Evolutionary conservation across 1,284 basidiomycete species (phyloP), one percentile per base, ranked within the genome.

Genomic region (Moesziomyces antarcticus): DNA sequence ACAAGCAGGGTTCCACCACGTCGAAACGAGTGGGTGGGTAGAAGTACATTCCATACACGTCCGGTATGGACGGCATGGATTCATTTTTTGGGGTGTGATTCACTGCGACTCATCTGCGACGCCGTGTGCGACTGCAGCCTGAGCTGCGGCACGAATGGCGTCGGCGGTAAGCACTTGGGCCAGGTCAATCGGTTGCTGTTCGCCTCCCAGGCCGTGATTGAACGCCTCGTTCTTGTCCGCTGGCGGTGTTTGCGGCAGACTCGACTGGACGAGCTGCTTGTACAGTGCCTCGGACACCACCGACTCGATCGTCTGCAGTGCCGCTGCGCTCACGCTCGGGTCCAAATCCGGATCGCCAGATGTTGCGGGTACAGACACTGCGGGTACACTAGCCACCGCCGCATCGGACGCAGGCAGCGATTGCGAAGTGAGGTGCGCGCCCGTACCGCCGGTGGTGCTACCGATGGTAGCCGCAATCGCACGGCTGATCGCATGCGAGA

Each of bases 41-140:
- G 30, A 33, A 33, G 30, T 33, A 33, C 30, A 33, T 33, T 33
- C 30, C 30, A 33, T 33, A 13, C 30, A 1, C 27, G 6, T 9
- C 7, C 27, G 22, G 22, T 24, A 7, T 30, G 27, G 27, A 9
- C 27, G 27, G 27, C 10, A 33, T 33, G 30, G 30, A 33, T 33
- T 33, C 11, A 27, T 7, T 30, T 40, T 40, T 16, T 16, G 37
- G 37, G 16, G 37, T 16, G 16, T 16, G 37, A 40, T 18, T 24
- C n/a, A 13, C 27, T 35, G 16, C 25, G 22, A 21, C 25, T 53
- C 67, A 6, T 42, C 46, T 14, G 27, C 51, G 1, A 63, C 56
- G 13, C 63, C 64, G 10, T 62, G 70, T 6, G 70, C 70, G 1
- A 73, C 54, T 0, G 71, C 71, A 41, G 71, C 71, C 35, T 73